These are phyloP conservation scores for Ceratocystis colombiana DNA, from an alignment of 2,329 filamentous ascomycete species.

Conservation along the genomic window DNA sequence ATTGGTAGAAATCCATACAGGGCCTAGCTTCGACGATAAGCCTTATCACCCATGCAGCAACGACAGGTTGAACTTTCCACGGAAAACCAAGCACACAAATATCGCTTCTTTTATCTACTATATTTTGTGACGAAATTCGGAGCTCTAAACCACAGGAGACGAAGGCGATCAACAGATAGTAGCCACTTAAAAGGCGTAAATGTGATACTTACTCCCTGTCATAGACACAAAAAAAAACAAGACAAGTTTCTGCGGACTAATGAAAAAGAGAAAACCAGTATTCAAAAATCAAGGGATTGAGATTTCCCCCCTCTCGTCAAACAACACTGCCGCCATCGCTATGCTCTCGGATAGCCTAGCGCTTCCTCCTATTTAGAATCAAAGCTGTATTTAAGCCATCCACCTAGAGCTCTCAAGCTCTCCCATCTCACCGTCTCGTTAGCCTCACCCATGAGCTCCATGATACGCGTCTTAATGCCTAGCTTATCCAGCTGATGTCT, in stretches of 20 bases:
- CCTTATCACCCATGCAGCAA: background rate
- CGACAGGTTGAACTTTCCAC: constrained; percentile 16
- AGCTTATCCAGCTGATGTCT: constrained; percentile 69
- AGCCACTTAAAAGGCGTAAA: background rate
- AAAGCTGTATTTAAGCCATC: constrained; percentile 56
- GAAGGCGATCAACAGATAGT: background rate
- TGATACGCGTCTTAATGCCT: constrained; percentile 75
- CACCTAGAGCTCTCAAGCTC: constrained; percentile 68
- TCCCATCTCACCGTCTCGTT: constrained; percentile 90
- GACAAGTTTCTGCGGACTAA: background rate
- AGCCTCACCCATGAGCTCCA: constrained; percentile 85
- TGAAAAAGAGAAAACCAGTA: constrained; percentile 14
- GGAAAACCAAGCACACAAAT: constrained; percentile 17
- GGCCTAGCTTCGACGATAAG: constrained; percentile 1
- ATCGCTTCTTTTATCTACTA: background rate
- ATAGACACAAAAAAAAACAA: background rate
- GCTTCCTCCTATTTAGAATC: constrained; percentile 33
- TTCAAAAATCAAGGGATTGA: background rate
- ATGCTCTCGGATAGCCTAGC: background rate
- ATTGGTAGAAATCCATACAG: background rate
- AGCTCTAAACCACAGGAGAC: background rate
- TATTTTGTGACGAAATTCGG: background rate
- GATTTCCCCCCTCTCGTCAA: background rate
- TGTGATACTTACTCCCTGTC: background rate
- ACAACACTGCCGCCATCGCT: background rate